phyloP scores from a whole-genome alignment of 306 rosid genomes.

The Vigna nakashimae region DNA sequence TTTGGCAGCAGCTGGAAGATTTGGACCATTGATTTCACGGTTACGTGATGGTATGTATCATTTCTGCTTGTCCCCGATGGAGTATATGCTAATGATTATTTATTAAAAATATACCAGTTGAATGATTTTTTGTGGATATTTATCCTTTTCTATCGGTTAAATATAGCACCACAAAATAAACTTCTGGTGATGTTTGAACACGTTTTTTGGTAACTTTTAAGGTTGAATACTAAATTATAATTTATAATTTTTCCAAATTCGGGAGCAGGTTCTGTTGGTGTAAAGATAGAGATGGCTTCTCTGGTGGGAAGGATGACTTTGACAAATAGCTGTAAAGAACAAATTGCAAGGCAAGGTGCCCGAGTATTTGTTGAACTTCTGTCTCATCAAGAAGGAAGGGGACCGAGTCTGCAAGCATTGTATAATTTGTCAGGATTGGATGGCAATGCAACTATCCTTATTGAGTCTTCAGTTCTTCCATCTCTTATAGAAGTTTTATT shows the following conservation, averaged over 20 bases:
- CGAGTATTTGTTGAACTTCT: constrained; percentile 58
- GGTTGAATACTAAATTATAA: constrained; percentile 21
- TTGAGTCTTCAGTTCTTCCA: constrained; percentile 56
- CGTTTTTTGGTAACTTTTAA: constrained; percentile 9
- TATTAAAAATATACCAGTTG: constrained; percentile 8
- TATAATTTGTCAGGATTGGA: constrained; percentile 63
- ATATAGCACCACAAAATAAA: constrained; percentile 4
- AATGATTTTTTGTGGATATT: constrained; percentile 23
- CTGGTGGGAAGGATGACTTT: constrained; percentile 64
- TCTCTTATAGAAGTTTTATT: constrained; percentile 58
- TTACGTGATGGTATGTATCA: constrained; percentile 51
- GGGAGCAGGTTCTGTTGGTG: constrained; percentile 59
- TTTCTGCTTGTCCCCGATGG: constrained; percentile 15
- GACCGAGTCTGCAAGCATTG: constrained; percentile 63
- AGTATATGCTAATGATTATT: constrained; percentile 10
- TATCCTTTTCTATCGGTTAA: neutral
- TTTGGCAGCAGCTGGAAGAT: constrained; percentile 67
- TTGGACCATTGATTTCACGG: constrained; percentile 59
- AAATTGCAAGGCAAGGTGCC: constrained; percentile 62
- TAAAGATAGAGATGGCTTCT: constrained; percentile 65
- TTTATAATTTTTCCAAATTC: constrained; percentile 38
- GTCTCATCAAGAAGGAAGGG: constrained; percentile 56
- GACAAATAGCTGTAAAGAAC: constrained; percentile 67
- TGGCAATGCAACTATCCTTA: constrained; percentile 56
- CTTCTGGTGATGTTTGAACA: constrained; percentile 2